Base-by-base conservation (phyloP, 2,329 filamentous ascomycete species). In the Elsinoe perseae region DNA sequence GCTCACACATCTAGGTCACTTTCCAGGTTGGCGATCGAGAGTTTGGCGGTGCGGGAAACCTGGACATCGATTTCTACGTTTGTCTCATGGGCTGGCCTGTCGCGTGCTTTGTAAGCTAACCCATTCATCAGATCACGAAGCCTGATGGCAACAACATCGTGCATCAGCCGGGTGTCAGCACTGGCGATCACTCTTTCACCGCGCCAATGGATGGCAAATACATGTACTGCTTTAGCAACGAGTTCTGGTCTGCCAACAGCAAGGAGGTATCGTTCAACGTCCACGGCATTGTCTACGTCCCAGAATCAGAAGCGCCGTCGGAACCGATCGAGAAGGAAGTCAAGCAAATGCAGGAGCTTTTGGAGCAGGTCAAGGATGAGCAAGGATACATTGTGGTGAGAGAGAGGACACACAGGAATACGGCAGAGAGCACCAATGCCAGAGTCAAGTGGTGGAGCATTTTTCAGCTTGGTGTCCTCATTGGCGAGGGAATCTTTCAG, bases 181-280 rank as follows among this genome's bases (percentile, higher is more conserved):
- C 87, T 65, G 93, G 93, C 69, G 92, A 97, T 73, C 89, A 95
- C 77, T 88, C 88, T 58, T 97, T 98, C 75, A 86, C 84, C 36
- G 91, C 93, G 53, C 77, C 80, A 65, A 75, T 84, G 68, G 91
- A 98, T 72, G 93, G 93, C 62, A 90, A 87, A 75, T 96, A 87
- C 77, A 78, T 82, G 57, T 98, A 98, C 83, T 98, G 93, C 83
- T 98, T 98, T 77, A 95, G 93, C 75, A 98, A 98, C 75, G 92
- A 97, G 78, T 86, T 93, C 72, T 98, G 92, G 90, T 88, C 89
- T 58, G 90, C 91, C 58, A 89, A 89, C 72, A 95, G 84, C 70
- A 98, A 98, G 76, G 93, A 98, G 73, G 92, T 98, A 55, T 95
- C 89, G 57, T 98, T 98, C 83, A 98, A 98, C 72, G 93, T 98